Evolutionary conservation across 129 eudicot genomes (phyloP), one percentile per base, ranked within the genome.

Genomic region (Arctium lappa): DNA sequence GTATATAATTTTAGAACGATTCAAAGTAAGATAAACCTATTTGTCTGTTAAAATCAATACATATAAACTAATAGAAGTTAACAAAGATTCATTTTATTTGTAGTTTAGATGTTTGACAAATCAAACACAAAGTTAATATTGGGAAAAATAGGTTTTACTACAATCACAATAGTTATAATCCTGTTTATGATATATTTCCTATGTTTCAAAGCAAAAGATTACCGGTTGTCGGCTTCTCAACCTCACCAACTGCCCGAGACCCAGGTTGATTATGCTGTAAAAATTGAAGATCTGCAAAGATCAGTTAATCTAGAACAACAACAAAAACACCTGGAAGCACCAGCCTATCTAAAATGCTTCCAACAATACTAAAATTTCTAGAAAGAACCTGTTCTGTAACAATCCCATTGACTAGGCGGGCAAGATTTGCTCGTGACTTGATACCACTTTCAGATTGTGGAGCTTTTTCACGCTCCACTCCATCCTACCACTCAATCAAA

Each of bases 391-490:
- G 99, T 30, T 95, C 99, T 30, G 92, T 87, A 65, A 90, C 85
- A 77, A 87, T 85, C 74, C 99, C 99, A 85, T 95, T 95, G 30
- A 73, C 88, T 53, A 63, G 92, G n/a, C 98, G 88, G 69, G 88
- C 89, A 75, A 95, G 91, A 82, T 93, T 86, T 65, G 92, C 92
- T 29, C 99, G 97, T 68, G 99, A 86, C 75, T 89, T 95, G 12
- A 83, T 78, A 83, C 89, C 90, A 85, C 88, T 93, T 37, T 93
- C 98, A 70, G 98, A 91, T 46, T 87, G 84, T 34, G 91, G 89
- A 73, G 84, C 92, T 82, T 91, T 93, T 50, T 90, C 99, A 50
- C 91, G 34, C 86, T 96, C 99, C 42, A 79, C 91, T 46, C 78
- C 85, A 79, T 96, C 98, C 99, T 93, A 75, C 75, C 71, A 84